Evolutionary conservation across 805 yeast species (phyloP).

Genomic region (Wickerhamiella bombiphila): DNA sequence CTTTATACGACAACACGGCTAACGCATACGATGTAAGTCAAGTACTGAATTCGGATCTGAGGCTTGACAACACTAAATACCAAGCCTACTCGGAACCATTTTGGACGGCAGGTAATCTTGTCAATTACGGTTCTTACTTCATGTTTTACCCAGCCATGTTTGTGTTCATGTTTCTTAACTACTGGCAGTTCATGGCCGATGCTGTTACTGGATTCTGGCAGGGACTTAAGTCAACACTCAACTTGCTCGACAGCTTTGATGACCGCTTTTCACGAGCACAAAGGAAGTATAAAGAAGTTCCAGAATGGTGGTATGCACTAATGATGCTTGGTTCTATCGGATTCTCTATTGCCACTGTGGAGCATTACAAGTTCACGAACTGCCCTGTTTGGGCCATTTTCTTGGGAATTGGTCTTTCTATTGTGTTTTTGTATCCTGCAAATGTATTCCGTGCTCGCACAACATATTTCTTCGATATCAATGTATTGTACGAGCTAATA

Average conservation of each 20-base stretch:
- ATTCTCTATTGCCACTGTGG: constrained; percentile 34
- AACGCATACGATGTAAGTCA: constrained; percentile 29
- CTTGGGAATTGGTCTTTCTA: constrained; percentile 38
- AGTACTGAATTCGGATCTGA: constrained; percentile 32
- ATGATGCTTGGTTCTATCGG: constrained; percentile 32
- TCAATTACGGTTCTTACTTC: constrained; percentile 43
- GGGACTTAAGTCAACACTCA: constrained; percentile 9
- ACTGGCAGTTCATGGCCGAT: constrained; percentile 9
- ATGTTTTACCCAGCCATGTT: constrained; percentile 43
- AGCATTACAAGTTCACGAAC: constrained; percentile 23
- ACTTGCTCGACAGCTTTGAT: constrained; percentile 23
- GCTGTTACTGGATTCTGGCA: constrained; percentile 1
- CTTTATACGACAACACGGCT: constrained; percentile 30
- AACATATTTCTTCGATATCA: constrained; percentile 34
- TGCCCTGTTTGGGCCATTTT: constrained; percentile 51
- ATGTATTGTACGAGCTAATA: constrained; percentile 36
- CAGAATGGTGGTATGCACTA: constrained; percentile 37
- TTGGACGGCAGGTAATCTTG: constrained; percentile 47
- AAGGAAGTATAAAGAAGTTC: constrained; percentile 44
- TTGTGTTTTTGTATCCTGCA: constrained; percentile 37
- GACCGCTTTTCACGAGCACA: constrained; percentile 49
- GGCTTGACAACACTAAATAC: constrained; percentile 35
- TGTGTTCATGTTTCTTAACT: constrained; percentile 24
- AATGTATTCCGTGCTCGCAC: constrained; percentile 36
- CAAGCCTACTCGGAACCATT: constrained; percentile 53